Base-by-base conservation (phyloP, 805 yeast species). In the Candida saitoana region DNA sequence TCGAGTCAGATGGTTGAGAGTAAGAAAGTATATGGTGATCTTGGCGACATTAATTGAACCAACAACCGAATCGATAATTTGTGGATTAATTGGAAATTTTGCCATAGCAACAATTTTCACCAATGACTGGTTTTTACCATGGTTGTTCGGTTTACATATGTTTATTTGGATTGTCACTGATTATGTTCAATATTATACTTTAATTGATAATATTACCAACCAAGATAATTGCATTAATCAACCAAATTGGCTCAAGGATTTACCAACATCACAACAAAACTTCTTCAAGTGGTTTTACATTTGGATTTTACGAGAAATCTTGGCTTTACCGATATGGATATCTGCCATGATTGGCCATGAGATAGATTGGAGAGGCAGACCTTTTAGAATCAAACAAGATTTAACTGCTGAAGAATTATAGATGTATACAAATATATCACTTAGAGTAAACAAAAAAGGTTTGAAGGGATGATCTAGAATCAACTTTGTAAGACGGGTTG, bases 11-110 rank as follows among this genome's bases (percentile, higher is more conserved):
- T 88, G 96, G 96, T 63, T 88, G 17, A 69, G 96, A 34, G 95
- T 87, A 9, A 68, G 96, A 25, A 85, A 84, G 54, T 87, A 86
- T 57, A 87, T 88, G 95, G 96, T 88, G 3, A 63, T 83, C 22
- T 79, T 80, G 11, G 96, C 96, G 1, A 88, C 96, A 0, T 57
- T 88, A 38, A 66, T 87, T 19, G 96, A 88, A 55, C 96, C 96
- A 3, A 76, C 90, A 5, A 88, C 96, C 0, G 96, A 88, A 58
- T 76, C 84, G 36, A 47, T 88, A 2, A 58, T 87, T 2, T 73
- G 82, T 50, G 93, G 91, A 0, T 16, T 73, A 0, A 76, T 77
- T 56, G 95, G 95, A 4, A 66, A 82, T 0, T 77, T 70, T 55
- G 82, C 82, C 3, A 49, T 80, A 1, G 71, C 82, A 6, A 65